Evolutionary conservation across 139 green algal genomes (phyloP).

Genomic region (Spirogloea muscicola): DNA sequence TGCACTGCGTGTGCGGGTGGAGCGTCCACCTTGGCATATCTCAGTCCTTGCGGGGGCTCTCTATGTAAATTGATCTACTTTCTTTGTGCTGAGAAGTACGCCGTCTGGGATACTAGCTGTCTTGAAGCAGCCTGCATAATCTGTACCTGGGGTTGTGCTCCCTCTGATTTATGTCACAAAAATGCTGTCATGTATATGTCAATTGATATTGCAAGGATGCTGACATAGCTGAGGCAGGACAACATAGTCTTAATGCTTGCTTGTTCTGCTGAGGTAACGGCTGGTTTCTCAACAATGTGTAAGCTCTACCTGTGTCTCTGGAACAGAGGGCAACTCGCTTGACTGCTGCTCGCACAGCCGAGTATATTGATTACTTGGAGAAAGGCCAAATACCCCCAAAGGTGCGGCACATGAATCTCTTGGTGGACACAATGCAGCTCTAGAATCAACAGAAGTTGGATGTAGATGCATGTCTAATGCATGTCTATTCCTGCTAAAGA

Average conservation of each 20-base stretch:
- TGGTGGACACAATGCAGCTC: too few relatives aligned
- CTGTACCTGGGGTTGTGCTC: too few relatives aligned
- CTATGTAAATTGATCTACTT: constrained; percentile 6
- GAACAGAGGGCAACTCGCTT: constrained; percentile 10
- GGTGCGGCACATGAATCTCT: too few relatives aligned
- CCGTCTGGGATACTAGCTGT: not conserved
- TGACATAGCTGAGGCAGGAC: not conserved
- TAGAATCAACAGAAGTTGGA: too few relatives aligned
- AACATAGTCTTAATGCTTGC: not conserved
- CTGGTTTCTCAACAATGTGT: not conserved
- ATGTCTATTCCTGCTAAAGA: too few relatives aligned
- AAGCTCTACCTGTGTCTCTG: not conserved
- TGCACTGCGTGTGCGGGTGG: constrained; percentile 56
- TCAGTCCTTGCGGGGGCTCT: constrained; percentile 72
- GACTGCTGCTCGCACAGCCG: constrained; percentile 54
- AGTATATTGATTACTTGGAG: constrained; percentile 85
- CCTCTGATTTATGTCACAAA: not conserved
- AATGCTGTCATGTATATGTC: too few relatives aligned
- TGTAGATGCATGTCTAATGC: too few relatives aligned
- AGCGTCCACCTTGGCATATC: constrained; percentile 81
- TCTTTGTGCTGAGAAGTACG: not conserved
- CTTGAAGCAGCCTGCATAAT: not conserved
- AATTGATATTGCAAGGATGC: not conserved
- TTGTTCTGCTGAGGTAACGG: not conserved
- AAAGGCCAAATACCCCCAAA: constrained; percentile 92